Percentiles rank a stretch among this genome's conserved stretches.
phyloP scores from a whole-genome alignment of 2,329 filamentous ascomycete species.

The Trichoderma hamatum region DNA sequence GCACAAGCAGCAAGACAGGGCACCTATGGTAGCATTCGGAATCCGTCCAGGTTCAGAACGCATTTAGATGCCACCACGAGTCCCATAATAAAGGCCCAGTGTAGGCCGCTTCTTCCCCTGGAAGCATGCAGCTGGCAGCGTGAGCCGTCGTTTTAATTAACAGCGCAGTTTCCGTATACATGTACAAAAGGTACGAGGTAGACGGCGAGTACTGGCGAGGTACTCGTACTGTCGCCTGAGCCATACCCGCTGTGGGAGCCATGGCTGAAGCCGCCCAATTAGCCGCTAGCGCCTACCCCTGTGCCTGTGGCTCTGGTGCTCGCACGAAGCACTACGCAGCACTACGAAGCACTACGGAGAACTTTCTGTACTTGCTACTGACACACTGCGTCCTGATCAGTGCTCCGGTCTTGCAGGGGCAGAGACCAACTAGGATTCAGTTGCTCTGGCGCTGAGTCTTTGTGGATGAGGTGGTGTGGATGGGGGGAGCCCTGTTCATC shows the following conservation, averaged over 20 bases:
- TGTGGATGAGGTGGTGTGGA: constrained; percentile 17
- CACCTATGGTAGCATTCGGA: constrained; percentile 9
- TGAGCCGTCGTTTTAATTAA: not conserved
- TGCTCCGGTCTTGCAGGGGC: constrained; percentile 22
- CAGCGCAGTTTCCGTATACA: not conserved
- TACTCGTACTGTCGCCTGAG: not conserved
- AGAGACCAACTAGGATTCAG: constrained; percentile 6
- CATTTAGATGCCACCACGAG: not conserved
- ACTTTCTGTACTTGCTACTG: not conserved
- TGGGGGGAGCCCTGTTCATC: not conserved
- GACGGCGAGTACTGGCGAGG: not conserved
- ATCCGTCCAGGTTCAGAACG: not conserved
- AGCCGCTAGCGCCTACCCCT: constrained; percentile 25
- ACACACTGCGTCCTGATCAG: constrained; percentile 11
- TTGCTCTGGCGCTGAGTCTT: not conserved
- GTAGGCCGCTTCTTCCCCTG: not conserved
- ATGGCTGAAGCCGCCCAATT: constrained; percentile 17
- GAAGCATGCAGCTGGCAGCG: not conserved
- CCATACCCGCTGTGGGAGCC: not conserved
- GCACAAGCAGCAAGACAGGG: not conserved
- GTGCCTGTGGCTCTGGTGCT: constrained; percentile 15
- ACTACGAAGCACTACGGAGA: not conserved
- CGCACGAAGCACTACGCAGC: not conserved
- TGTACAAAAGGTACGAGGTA: not conserved
- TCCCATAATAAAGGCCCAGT: not conserved